phyloP scores from a whole-genome alignment of 2,329 filamentous ascomycete species.

The Phyllachora maydis region DNA sequence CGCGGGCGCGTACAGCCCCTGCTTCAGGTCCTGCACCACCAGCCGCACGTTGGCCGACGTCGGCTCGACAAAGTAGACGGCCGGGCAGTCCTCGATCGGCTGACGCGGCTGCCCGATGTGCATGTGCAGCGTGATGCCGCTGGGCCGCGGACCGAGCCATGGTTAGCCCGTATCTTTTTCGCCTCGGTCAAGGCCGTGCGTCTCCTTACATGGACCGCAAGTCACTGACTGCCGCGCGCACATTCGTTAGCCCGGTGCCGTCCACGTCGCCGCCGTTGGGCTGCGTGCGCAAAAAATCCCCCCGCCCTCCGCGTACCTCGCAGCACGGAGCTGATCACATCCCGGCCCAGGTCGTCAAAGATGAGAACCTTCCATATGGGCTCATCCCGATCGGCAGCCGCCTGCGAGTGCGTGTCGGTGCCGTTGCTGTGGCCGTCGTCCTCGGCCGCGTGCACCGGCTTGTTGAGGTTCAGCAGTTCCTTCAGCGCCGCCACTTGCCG shows the following conservation, averaged over 20 bases:
- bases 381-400: constrained; percentile 60
- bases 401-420: constrained; percentile 32
- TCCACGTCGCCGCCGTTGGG: no score
- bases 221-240: no score
- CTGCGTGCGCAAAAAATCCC: no score
- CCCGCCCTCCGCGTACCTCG: no score
- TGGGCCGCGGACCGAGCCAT: constrained; percentile 64
- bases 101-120: constrained; percentile 68
- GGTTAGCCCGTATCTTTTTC: constrained; percentile 14
- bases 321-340: constrained; percentile 2
- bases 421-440: constrained; percentile 46
- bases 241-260: no score
- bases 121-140: constrained; percentile 96
- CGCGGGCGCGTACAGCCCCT: constrained; percentile 75
- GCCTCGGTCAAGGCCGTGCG: neutral
- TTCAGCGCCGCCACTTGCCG: constrained; percentile 18
- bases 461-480: constrained; percentile 89
- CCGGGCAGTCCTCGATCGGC: constrained; percentile 87
- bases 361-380: constrained; percentile 97
- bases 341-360: constrained; percentile 44
- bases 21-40: constrained; percentile 72
- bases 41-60: constrained; percentile 58
- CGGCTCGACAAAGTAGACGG: constrained; percentile 90
- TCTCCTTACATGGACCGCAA: neutral
- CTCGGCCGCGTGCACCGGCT: constrained; percentile 40